A percentile compares a stretch with the other conserved stretches of the same genome.
Evolutionary conservation across 176 grass and related monocot species (phyloP).

Genomic region (Oryza glumipatula): DNA sequence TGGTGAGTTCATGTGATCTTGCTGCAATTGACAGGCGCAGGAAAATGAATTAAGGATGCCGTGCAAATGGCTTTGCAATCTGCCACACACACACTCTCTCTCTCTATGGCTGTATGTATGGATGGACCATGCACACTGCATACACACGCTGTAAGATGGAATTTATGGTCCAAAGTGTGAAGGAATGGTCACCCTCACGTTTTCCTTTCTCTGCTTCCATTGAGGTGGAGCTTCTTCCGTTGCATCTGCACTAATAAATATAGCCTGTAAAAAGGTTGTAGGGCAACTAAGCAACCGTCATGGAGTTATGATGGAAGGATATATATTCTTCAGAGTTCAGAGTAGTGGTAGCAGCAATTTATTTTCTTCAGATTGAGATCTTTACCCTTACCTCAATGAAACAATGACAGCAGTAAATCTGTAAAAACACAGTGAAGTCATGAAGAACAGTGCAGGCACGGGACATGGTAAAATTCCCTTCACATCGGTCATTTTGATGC

Average conservation of each 20-base stretch:
- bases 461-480: neutral
- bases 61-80: constrained; percentile 26
- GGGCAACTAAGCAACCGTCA: constrained; percentile 12
- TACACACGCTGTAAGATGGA: constrained; percentile 16
- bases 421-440: neutral
- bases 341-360: neutral
- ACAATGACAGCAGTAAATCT: too few species aligned
- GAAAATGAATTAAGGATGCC: constrained; percentile 36
- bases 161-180: constrained; percentile 6
- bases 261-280: neutral
- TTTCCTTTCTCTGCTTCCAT: neutral
- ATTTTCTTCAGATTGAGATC: neutral
- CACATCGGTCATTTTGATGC: neutral
- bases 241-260: neutral
- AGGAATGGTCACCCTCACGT: neutral
- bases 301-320: neutral
- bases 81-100: neutral
- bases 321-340: neutral
- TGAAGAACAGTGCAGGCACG: neutral
- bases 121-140: constrained; percentile 23
- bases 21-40: constrained; percentile 34
- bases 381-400: neutral
- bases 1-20: constrained; percentile 53
- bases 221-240: neutral
- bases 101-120: neutral